Base-by-base conservation (phyloP, 495 filamentous ascomycete species). In the Podospora australis region DNA sequence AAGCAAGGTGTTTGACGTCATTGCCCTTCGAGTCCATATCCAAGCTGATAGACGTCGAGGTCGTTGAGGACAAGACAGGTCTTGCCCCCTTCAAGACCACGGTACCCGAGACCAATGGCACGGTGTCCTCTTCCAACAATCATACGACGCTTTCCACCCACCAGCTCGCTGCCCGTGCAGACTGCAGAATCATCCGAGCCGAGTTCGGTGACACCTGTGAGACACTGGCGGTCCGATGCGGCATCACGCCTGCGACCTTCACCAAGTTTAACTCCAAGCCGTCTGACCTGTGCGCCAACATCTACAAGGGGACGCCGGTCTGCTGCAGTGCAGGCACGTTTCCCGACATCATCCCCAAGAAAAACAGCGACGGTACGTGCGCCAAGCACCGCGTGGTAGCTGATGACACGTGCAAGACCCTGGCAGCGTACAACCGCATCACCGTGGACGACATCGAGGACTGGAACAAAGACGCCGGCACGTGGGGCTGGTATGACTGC, bases 401-500 rank as follows among this genome's bases (percentile, higher is more conserved):
- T 0, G 56, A 54, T 2, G 75, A 78, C 34, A 51, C 29, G n/a
- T 72, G 69, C 55, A 5, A 11, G 8, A 25, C n/a, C n/a, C 46
- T 72, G 1, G 65, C 50, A 6, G 60, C 54, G 2, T 47, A 47
- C 2, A 38, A 64, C 51, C 46, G 53, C n/a, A 14, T 78, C 3
- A 64, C 67, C 7, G 46, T 46, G 7, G 58, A 47, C 4, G 46
- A 71, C 0, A 46, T 78, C 5, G 61, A 70, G 5, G 30, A 20
- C 0, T 70, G 50, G 44, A 78, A 78, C 59, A 63, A 63, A 19
- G 50, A 66, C 1, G 19, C 14, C n/a, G n/a, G n/a, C n/a, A 76
- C 71, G 9, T 79, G 74, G 73, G 75, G 64, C 26, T 79, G 73
- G 72, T 54, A 39, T 14, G 72, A 70, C 29, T 80, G 77, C 54